Conservation (phyloP, 2,329 filamentous ascomycete species). For the Nothophaeocryptopus gaeumannii region DNA sequence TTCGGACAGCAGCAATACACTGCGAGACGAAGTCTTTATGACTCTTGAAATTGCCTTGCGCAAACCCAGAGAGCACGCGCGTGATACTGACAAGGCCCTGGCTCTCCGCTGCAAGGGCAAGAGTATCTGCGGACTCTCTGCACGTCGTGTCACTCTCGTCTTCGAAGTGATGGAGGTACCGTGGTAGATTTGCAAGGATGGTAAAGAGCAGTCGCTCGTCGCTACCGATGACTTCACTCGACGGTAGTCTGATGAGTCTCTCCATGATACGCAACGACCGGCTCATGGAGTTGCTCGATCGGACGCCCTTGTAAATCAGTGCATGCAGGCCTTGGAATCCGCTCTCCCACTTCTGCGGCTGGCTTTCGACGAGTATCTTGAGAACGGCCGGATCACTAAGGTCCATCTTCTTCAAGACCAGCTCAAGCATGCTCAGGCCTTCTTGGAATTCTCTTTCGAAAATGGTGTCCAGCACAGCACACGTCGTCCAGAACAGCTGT, state of each 20-base stretch:
- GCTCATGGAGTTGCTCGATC: conserved; percentile 79
- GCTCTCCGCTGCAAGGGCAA: conserved; percentile 69
- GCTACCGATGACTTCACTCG: conserved; percentile 76
- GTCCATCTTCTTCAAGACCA: conserved; percentile 79
- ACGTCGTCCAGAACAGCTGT: conserved; percentile 96
- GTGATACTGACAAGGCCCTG: conserved; percentile 68
- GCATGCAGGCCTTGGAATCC: conserved; percentile 81
- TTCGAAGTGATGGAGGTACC: conserved; percentile 78
- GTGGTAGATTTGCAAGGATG: conserved; percentile 85
- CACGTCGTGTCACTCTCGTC: conserved; percentile 56
- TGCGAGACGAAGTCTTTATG: conserved; percentile 74
- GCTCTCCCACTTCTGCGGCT: conserved; percentile 85
- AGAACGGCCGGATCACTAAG: conserved; percentile 68
- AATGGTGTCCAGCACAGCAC: conserved; percentile 92
- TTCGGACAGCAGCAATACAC: conserved; percentile 69
- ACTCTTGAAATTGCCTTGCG: conserved; percentile 62
- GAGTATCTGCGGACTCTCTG: conserved; percentile 63
- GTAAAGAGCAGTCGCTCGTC: conserved; percentile 80
- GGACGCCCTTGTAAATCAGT: conserved; percentile 84
- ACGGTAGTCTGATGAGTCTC: conserved; percentile 73
- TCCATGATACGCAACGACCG: conserved; percentile 75
- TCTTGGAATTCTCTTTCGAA: conserved; percentile 94
- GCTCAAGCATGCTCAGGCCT: conserved; percentile 85
- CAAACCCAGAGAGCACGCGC: conserved; percentile 67
- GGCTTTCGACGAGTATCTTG: conserved; percentile 69